Base-by-base conservation (phyloP, 1,284 basidiomycete genomes). In the Leccinum insigne region DNA sequence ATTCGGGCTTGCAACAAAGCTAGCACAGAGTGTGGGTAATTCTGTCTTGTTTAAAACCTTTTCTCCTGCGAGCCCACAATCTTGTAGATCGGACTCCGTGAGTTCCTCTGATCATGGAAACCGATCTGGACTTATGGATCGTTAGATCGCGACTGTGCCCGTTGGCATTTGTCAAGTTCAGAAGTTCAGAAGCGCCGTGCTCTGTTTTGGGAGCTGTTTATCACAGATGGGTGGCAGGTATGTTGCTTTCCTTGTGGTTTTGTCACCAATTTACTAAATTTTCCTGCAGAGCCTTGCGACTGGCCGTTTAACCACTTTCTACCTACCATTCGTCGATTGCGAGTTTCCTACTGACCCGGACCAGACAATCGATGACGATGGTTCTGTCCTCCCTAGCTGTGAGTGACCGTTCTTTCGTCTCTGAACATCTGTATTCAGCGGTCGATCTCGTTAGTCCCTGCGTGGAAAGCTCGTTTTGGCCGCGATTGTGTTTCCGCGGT, bases 401-500 rank as follows among this genome's bases (percentile, higher is more conserved):
- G 73, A 70, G 85, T 78, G 42, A n/a, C 47, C 13, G 29, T 49
- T 35, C 65, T 60, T 63, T 66, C 18, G 23, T 58, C 8, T 61
- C 63, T 42, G 60, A 29, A 35, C n/a, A 56, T 11, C 23, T 49
- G 35, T 23, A 58, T 64, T 64, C 23, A 64, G n/a, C 8, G 8
- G 5, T 42, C 61, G 52, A 23, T 56, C 21, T 35, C 9, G 16
- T 42, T 23, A 91, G 89, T 92, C 73, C 85, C 88, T 2, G 83
- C 80, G 62, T 91, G 90, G 90, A 91, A 90, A 75, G 88, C 89
- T 26, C 82, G 81, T 5, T 92, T 90, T 74, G 89, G 88, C 9
- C 83, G 83, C 26, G 85, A 89, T 66, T 90, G 88, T 70, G 81
- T 91, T 8, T 81, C 88, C 18, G 82, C 82, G 14, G 86, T 91